A percentile compares a stretch with the other conserved stretches of the same genome.
Conservation (phyloP, 345 rosid species). For the Eucalyptus cloeziana region DNA sequence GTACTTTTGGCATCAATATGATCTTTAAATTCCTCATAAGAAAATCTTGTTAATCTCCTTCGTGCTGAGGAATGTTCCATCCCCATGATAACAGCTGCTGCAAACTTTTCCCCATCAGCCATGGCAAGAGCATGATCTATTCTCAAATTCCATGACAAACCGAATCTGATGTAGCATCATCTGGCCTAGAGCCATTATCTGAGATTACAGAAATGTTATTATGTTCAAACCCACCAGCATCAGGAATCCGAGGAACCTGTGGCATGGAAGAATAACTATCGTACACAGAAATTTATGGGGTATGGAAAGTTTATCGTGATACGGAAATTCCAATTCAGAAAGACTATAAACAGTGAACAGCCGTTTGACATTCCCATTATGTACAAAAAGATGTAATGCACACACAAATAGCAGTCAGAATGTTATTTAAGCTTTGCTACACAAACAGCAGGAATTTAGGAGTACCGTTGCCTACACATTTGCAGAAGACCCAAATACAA, state of each 20-base stretch:
- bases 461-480: not conserved
- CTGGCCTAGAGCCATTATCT: not conserved
- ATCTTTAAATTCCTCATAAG: not conserved
- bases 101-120: not conserved
- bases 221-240: not conserved
- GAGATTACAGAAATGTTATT: not conserved
- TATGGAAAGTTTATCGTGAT: slow-evolving; percentile 32
- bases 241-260: not conserved
- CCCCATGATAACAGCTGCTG: not conserved
- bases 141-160: not conserved
- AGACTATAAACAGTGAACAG: not conserved
- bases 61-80: not conserved
- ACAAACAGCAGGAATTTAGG: not conserved
- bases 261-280: not conserved
- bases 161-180: not conserved
- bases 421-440: not conserved
- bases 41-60: not conserved
- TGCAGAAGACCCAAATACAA: not conserved
- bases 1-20: not conserved
- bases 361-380: not conserved
- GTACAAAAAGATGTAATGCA: not conserved
- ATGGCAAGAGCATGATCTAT: not conserved
- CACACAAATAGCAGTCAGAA: not conserved
- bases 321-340: slow-evolving; percentile 20
- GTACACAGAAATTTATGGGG: slow-evolving; percentile 13